Percentiles rank a stretch among this genome's conserved stretches.
Conservation (phyloP, 2,329 filamentous ascomycete species). For the Penicillium sp. region DNA sequence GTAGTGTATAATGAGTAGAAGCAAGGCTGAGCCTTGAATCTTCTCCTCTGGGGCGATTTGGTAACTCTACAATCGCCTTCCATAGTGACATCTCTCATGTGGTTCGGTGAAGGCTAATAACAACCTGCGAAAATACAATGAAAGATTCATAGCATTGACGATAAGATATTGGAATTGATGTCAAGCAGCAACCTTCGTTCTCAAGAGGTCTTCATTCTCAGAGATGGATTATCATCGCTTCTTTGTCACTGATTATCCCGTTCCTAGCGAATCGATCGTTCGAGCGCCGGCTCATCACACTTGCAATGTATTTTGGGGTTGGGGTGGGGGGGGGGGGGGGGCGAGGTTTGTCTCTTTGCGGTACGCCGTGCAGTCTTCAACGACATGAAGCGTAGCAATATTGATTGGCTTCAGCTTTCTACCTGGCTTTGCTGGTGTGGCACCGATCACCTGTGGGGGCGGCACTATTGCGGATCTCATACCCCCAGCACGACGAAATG, state of each 20-base stretch:
- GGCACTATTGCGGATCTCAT: background rate
- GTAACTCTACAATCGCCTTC: background rate
- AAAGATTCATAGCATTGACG: background rate
- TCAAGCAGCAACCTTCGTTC: background rate
- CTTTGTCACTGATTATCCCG: background rate
- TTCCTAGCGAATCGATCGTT: background rate
- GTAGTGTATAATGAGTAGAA: no score
- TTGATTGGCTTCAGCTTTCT: constrained; percentile 1
- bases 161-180: background rate
- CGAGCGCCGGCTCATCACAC: background rate
- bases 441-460: background rate
- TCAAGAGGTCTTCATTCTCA: background rate
- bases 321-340: no score
- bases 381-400: background rate
- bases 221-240: background rate
- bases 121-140: background rate
- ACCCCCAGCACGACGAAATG: background rate
- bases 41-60: background rate
- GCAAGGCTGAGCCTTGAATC: background rate
- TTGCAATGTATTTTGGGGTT: background rate
- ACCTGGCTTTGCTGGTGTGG: background rate
- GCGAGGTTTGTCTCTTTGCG: no score
- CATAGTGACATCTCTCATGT: background rate
- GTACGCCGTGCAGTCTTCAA: background rate
- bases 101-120: background rate